Base-by-base conservation (phyloP, 352 stramenopile genomes). In the Globisporangium mamillatum region DNA sequence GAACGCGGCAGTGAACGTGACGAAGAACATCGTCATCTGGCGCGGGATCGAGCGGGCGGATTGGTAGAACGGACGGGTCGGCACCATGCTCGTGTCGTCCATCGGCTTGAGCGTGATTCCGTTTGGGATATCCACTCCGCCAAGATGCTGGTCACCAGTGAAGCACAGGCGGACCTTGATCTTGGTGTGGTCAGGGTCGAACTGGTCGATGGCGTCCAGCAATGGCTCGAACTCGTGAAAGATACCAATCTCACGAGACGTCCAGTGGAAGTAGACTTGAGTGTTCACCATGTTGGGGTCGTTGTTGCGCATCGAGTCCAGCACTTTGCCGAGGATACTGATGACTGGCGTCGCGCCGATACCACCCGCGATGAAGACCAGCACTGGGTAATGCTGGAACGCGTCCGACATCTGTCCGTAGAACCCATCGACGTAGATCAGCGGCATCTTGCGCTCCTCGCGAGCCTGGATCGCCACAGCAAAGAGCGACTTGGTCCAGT, bases 271-370 rank as follows among this genome's bases (percentile, higher is more conserved):
- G 72, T 94, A 94, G 9, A 94, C 86, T 54, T 90, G 77, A 24
- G 84, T 88, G 60, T 90, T 77, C 27, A 73, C 73, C 71, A 92
- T 80, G 60, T 79, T 87, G 3, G 82, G 80, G 67, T 95, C 86
- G 67, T 86, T 85, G 73, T 88, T 92, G 69, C 82, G 82, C 80
- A 90, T 91, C 54, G 79, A 82, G 64, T 94, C 82, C 16, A 91
- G 73, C 54, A 97, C 89, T 67, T 97, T 92, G 61, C 90, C 89
- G 12, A 97, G 63, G 38, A 97, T 86, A 55, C 85, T 95, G 56
- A 97, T 92, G 44, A 97, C 81, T 7, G 92, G 92, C 1, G 92
- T 98, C 7, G 90, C 81, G 24, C 92, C 91, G 60, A 98, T 96
- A 63, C 92, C 92, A 77, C 87, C 87, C 38, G 81, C 83, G 14